phyloP scores from a whole-genome alignment of 1,139 yeast genomes.

The Saccharomyces hybrid region DNA sequence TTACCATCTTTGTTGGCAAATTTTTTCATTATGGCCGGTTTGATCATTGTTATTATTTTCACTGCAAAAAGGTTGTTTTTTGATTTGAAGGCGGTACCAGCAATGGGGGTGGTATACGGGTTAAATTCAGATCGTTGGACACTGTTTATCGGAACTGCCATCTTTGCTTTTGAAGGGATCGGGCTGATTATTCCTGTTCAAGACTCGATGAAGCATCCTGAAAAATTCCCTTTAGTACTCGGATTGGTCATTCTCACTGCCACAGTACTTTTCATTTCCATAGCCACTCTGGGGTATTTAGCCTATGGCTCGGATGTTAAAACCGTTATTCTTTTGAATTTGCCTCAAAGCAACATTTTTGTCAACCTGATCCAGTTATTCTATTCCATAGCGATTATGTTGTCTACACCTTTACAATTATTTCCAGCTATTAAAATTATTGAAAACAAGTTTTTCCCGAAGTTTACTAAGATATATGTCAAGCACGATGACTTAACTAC shows the following conservation, averaged over 20 bases:
- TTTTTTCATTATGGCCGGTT: slow-evolving; percentile 55
- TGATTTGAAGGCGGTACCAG: slow-evolving; percentile 25
- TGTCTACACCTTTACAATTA: slow-evolving; percentile 68
- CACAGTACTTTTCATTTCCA: slow-evolving; percentile 49
- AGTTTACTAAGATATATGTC: slow-evolving; percentile 25
- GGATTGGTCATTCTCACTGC: slow-evolving; percentile 52
- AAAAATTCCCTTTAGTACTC: slow-evolving; percentile 59
- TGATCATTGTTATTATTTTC: slow-evolving; percentile 54
- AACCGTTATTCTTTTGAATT: slow-evolving; percentile 61
- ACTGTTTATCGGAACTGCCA: slow-evolving; percentile 71
- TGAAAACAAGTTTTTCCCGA: slow-evolving; percentile 52
- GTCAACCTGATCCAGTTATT: slow-evolving; percentile 61
- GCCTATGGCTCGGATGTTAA: slow-evolving; percentile 62
- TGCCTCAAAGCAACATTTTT: slow-evolving; percentile 57
- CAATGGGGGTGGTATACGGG: slow-evolving; percentile 32
- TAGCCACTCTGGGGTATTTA: slow-evolving; percentile 62
- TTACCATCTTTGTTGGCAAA: slow-evolving; percentile 62
- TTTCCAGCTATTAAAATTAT: slow-evolving; percentile 71
- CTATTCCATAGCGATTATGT: slow-evolving; percentile 64
- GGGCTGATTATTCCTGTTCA: slow-evolving; percentile 73
- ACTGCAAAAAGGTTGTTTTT: slow-evolving; percentile 34
- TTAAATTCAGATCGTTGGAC: slow-evolving; percentile 63
- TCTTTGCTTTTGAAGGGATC: slow-evolving; percentile 75
- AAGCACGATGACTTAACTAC: slow-evolving; percentile 13
- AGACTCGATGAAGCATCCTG: slow-evolving; percentile 66